Percentiles rank a stretch among this genome's conserved stretches.
These are phyloP conservation scores for Debaryomyces udenii DNA, from an alignment of 1,139 yeast species.

Conservation along the genomic window DNA sequence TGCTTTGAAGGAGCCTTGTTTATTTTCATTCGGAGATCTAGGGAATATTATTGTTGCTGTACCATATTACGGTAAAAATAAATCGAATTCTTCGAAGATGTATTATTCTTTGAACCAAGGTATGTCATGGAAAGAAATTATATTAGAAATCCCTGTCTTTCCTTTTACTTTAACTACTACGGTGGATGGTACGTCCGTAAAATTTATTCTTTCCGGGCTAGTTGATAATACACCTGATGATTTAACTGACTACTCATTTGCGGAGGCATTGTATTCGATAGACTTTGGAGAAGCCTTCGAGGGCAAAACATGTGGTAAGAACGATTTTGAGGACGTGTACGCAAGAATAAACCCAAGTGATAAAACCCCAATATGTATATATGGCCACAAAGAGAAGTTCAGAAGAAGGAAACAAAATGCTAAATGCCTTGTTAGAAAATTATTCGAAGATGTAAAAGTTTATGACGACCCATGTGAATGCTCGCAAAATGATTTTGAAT, in stretches of 20 bases:
- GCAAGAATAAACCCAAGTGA: slow-evolving; percentile 52
- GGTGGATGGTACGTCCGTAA: slow-evolving; percentile 73
- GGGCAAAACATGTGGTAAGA: slow-evolving; percentile 50
- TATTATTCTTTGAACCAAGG: slow-evolving; percentile 80
- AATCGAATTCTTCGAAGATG: slow-evolving; percentile 28
- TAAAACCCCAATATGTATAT: slow-evolving; percentile 63
- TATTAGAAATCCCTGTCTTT: slow-evolving; percentile 49
- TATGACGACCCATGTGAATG: slow-evolving; percentile 69
- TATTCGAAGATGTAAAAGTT: slow-evolving; percentile 60
- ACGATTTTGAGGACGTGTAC: slow-evolving; percentile 71
- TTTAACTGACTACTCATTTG: slow-evolving; percentile 13
- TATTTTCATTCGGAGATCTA: slow-evolving; percentile 73
- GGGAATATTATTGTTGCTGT: slow-evolving; percentile 76
- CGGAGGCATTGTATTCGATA: slow-evolving; percentile 44
- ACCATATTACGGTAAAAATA: slow-evolving; percentile 38
- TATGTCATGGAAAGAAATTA: slow-evolving; percentile 55
- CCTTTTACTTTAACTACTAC: slow-evolving; percentile 59
- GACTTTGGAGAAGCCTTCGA: slow-evolving; percentile 66
- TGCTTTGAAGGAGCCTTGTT: slow-evolving; percentile 56
- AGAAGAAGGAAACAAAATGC: slow-evolving; percentile 70
- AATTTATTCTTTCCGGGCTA: slow-evolving; percentile 59
- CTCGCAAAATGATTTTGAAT: slow-evolving; percentile 68
- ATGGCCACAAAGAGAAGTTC: slow-evolving; percentile 73
- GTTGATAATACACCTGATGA: slow-evolving; percentile 26
- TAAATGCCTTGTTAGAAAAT: slow-evolving; percentile 65